Percentiles rank a stretch among this genome's conserved stretches.
These are phyloP conservation scores for Penicillium sp. DNA, from an alignment of 2,329 filamentous ascomycete genomes.

Conservation along the genomic window DNA sequence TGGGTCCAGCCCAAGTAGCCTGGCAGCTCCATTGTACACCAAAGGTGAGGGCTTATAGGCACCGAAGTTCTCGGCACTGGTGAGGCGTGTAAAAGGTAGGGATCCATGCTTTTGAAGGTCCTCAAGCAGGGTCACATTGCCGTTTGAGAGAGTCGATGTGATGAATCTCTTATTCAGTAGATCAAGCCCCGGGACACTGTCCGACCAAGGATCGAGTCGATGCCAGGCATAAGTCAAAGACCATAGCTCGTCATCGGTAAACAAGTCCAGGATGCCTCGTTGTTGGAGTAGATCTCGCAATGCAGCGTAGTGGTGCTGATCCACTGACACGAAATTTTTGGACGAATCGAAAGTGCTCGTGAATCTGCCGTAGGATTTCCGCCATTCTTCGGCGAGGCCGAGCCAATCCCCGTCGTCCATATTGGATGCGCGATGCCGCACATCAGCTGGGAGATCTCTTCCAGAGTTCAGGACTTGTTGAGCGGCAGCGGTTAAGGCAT, in stretches of 20 bases:
- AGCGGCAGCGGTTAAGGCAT: slow-evolving; percentile 52
- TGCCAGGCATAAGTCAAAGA: slow-evolving; percentile 65
- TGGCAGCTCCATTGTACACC: slow-evolving; percentile 65
- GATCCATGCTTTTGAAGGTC: slow-evolving; percentile 58
- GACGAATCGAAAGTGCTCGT: slow-evolving; percentile 43
- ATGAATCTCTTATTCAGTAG: slow-evolving; percentile 53
- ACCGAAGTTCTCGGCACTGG: slow-evolving; percentile 65
- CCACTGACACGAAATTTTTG: slow-evolving; percentile 61
- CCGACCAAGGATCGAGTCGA: slow-evolving; percentile 63
- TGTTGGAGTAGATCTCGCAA: slow-evolving; percentile 54
- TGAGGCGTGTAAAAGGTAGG: slow-evolving; percentile 58
- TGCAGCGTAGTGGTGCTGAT: slow-evolving; percentile 63
- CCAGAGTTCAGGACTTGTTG: slow-evolving; percentile 45
- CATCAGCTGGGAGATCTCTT: slow-evolving; percentile 42
- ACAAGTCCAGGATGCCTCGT: slow-evolving; percentile 56
- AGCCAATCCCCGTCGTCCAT: slow-evolving; percentile 58
- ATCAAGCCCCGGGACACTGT: slow-evolving; percentile 53
- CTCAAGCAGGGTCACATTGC: slow-evolving; percentile 60
- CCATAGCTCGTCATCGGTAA: slow-evolving; percentile 57
- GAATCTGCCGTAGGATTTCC: slow-evolving; percentile 59
- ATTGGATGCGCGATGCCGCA: slow-evolving; percentile 47
- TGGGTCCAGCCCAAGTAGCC: slow-evolving; percentile 53
- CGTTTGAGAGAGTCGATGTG: slow-evolving; percentile 69
- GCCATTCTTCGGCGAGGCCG: slow-evolving; percentile 66
- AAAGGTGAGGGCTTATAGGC: slow-evolving; percentile 68